phyloP scores from a whole-genome alignment of 129 eudicot genomes.

The Pittosporum tobira region DNA sequence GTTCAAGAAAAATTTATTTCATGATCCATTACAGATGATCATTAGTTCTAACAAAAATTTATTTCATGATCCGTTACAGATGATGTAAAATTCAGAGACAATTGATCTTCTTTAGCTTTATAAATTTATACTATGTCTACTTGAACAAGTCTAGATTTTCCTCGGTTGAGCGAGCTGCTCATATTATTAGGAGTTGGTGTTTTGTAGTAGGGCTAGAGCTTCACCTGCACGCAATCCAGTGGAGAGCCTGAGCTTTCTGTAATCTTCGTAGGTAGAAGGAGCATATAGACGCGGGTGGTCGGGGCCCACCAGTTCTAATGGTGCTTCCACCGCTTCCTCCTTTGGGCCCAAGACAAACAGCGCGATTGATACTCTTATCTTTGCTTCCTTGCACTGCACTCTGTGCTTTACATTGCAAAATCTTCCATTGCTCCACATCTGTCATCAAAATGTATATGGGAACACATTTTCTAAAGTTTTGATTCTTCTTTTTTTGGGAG shows the following conservation, averaged over 20 bases:
- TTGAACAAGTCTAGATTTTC: too few relatives aligned
- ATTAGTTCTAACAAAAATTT: too few relatives aligned
- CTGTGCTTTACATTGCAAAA: constrained; percentile 43
- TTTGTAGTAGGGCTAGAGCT: constrained; percentile 14
- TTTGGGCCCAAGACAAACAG: constrained; percentile 25
- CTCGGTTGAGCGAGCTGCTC: background rate
- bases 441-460: background rate
- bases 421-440: constrained; percentile 68
- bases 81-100: too few relatives aligned
- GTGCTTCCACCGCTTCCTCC: constrained; percentile 17
- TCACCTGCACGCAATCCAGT: constrained; percentile 22
- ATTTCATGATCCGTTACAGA: too few relatives aligned
- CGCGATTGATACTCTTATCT: constrained; percentile 26
- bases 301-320: constrained; percentile 12
- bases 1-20: too few relatives aligned
- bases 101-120: too few relatives aligned
- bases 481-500: background rate
- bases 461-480: background rate
- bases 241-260: constrained; percentile 19
- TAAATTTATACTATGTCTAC: too few relatives aligned
- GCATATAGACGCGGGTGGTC: constrained; percentile 22
- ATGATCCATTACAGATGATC: too few relatives aligned
- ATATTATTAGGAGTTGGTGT: background rate
- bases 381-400: constrained; percentile 34
- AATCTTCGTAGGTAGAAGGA: constrained; percentile 19